Evolutionary conservation across 495 filamentous ascomycete genomes (phyloP).

Genomic region (Podospora pseudoanserina): DNA sequence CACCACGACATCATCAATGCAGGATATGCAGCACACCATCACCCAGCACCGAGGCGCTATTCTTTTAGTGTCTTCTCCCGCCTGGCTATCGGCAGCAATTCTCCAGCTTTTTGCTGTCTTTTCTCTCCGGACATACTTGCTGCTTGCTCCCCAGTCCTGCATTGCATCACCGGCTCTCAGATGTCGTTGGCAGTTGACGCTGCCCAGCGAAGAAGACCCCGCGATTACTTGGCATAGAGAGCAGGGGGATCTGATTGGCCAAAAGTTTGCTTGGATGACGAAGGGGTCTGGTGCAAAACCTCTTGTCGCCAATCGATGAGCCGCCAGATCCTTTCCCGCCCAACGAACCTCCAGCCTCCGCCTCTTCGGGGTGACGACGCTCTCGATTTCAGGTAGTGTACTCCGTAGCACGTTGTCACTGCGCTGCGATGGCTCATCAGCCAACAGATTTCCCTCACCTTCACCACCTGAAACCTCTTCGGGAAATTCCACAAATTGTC

Average conservation of each 20-base stretch:
- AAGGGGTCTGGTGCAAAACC: not conserved
- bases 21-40: not conserved
- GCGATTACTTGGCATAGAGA: not conserved
- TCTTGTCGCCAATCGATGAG: not conserved
- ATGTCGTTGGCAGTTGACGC: not conserved
- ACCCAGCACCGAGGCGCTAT: not conserved
- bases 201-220: not conserved
- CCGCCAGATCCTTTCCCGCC: not conserved
- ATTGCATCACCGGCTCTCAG: not conserved
- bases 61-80: not conserved
- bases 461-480: not conserved
- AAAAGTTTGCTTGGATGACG: not conserved
- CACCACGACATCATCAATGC: not conserved
- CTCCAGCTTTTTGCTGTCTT: not conserved
- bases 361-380: not conserved
- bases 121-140: not conserved
- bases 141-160: not conserved
- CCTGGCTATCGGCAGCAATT: not conserved
- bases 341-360: not conserved
- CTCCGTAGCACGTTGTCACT: too few relatives aligned
- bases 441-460: not conserved
- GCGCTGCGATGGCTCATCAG: not conserved
- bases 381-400: not conserved
- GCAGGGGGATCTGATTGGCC: not conserved
- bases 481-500: not conserved